Conservation (phyloP, 345 rosid species). For the Gossypium herbaceum region DNA sequence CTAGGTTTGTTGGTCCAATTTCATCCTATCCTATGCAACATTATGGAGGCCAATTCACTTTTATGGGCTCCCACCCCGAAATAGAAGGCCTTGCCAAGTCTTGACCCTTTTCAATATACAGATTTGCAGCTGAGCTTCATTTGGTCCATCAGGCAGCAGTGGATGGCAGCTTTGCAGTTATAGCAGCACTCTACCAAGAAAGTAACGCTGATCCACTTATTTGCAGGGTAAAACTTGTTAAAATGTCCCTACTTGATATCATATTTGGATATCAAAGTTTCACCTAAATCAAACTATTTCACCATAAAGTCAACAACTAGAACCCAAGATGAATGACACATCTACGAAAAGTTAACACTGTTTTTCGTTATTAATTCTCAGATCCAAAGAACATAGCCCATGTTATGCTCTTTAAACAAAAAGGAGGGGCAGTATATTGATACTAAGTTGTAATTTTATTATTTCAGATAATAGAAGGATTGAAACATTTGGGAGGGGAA, state of each 20-base stretch:
- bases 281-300: neutral
- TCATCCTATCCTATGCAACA: neutral
- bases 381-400: too few species aligned
- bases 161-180: slow-evolving; percentile 43
- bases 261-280: neutral
- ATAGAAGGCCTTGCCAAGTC: too few species aligned
- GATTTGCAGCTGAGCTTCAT: slow-evolving; percentile 77
- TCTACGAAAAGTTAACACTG: too few species aligned
- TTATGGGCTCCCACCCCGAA: too few species aligned
- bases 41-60: neutral
- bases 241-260: neutral
- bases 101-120: slow-evolving; percentile 17
- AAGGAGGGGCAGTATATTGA: too few species aligned
- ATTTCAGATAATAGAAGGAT: slow-evolving; percentile 34
- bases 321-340: too few species aligned
- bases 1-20: neutral
- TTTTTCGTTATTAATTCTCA: too few species aligned
- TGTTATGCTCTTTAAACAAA: too few species aligned
- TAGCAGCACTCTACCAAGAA: slow-evolving; percentile 30
- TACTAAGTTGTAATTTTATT: neutral
- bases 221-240: slow-evolving; percentile 28
- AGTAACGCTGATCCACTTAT: slow-evolving; percentile 38
- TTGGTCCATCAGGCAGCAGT: slow-evolving; percentile 47
- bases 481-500: slow-evolving; percentile 38
- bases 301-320: too few species aligned